phyloP scores from a whole-genome alignment of 306 rosid genomes.

The Citrullus amarus region DNA sequence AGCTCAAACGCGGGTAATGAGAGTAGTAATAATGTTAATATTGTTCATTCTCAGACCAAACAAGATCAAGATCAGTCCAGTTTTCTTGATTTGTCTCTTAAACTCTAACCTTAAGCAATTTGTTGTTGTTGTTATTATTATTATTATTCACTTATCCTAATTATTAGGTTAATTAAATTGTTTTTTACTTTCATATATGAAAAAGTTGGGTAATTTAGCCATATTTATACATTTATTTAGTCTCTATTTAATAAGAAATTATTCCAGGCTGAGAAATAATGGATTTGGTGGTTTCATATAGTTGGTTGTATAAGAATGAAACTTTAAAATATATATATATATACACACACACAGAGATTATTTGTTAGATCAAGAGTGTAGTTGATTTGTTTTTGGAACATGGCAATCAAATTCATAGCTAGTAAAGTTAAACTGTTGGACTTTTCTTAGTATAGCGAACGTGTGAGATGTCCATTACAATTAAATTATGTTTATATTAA shows the following conservation, averaged over 20 bases:
- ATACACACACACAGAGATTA: no score
- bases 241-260: not conserved
- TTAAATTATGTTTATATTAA: no score
- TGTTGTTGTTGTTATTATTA: not conserved
- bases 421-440: no score
- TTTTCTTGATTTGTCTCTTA: not conserved
- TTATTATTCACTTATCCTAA: not conserved
- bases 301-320: not conserved
- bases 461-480: no score
- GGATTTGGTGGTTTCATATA: no score
- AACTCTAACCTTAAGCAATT: not conserved
- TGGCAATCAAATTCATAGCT: no score
- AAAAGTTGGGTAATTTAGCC: not conserved
- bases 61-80: not conserved
- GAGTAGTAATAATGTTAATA: not conserved
- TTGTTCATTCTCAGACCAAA: not conserved
- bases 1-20: constrained; percentile 3
- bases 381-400: no score
- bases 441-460: no score
- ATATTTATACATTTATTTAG: not conserved
- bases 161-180: not conserved
- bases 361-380: no score
- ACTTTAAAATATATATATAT: no score
- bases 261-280: not conserved
- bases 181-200: not conserved